Base-by-base conservation (phyloP, 768 basidiomycete genomes). In the Kwoniella pini region DNA sequence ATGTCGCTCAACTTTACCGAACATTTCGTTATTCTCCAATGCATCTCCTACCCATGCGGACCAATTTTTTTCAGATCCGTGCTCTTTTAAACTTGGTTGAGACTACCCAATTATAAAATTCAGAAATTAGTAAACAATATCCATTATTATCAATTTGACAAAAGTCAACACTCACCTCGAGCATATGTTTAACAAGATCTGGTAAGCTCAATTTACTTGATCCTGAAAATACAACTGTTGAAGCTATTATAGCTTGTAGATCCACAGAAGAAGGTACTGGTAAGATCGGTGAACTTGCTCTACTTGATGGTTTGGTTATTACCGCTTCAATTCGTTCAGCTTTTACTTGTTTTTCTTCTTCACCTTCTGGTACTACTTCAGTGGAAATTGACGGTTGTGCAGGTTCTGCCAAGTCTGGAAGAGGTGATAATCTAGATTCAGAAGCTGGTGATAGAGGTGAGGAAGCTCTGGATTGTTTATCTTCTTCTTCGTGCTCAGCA, bases 181-280 rank as follows among this genome's bases (percentile, higher is more conserved):
- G 56, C 61, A 78, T 71, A 27, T 71, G 70, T 55, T 76, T 78
- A 43, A 78, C 75, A n/a, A 78, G 59, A 63, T 78, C 77, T 24
- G 75, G 75, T 30, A 71, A 46, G 46, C 63, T 67, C 33, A 72
- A 60, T 28, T 76, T 76, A 27, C 68, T 71, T 1, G 64, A 67
- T 1, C 77, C 77, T 3, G 77, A 78, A 50, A 78, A 78, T 0
- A 78, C 77, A 6, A 78, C 63, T 10, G 71, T 76, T 4, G 69
- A 70, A 21, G 77, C 75, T 28, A 76, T 61, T 1, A 78, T 53
- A 2, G 75, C 75, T 0, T 65, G 66, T 9, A 77, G 27, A 57
- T 78, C 77, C 22, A 75, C 54, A 26, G 60, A 64, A 15, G 12
- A 31, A 9, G 70, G 70, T 1, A 64, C 42, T 13, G 60, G 57